phyloP scores from a whole-genome alignment of 257 asterid genomes.

The Fraxinus excelsior region DNA sequence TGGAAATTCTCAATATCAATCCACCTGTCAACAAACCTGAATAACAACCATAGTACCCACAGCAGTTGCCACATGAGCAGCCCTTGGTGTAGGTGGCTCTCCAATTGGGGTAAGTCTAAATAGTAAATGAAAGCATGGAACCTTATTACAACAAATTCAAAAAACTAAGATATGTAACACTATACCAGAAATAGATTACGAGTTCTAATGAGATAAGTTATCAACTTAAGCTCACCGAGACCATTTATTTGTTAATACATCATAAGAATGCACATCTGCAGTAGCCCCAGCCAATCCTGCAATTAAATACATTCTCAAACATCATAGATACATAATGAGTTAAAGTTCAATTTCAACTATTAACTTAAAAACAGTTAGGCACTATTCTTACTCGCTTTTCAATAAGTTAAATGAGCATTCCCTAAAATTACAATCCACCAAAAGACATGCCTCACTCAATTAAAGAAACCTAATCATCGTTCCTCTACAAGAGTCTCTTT shows the following conservation, averaged over 20 bases:
- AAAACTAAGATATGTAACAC: constrained; percentile 17
- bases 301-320: constrained; percentile 30
- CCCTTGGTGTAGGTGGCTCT: constrained; percentile 99
- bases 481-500: neutral
- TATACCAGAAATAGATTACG: constrained; percentile 3
- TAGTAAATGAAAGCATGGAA: constrained; percentile 11
- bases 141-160: constrained; percentile 24
- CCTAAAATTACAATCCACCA: neutral
- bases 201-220: neutral
- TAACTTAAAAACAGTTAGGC: constrained; percentile 7
- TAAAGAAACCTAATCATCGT: neutral
- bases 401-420: neutral
- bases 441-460: neutral
- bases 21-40: constrained; percentile 62
- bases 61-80: constrained; percentile 98
- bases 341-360: constrained; percentile 6
- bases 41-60: constrained; percentile 99
- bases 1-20: constrained; percentile 11
- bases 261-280: constrained; percentile 94
- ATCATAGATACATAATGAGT: neutral
- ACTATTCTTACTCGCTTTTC: constrained; percentile 6
- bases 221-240: constrained; percentile 64
- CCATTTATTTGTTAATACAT: constrained; percentile 88
- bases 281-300: constrained; percentile 99
- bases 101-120: constrained; percentile 92